Evolutionary conservation across 306 rosid species (phyloP).

Genomic region (Citrullus amarus): DNA sequence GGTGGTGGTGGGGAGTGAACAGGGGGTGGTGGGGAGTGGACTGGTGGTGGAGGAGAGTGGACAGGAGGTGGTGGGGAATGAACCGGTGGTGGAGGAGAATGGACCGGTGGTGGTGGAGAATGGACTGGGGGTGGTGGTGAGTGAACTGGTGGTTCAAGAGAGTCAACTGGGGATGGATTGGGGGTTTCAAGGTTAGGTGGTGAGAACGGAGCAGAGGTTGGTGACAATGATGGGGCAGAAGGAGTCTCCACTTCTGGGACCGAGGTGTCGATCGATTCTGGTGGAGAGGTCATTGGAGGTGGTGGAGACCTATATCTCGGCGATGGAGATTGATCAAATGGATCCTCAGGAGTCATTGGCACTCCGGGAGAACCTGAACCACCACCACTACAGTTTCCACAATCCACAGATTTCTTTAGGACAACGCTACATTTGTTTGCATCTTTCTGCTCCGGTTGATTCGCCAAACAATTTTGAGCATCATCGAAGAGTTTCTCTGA

Average conservation of each 20-base stretch:
- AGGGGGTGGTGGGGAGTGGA: neutral
- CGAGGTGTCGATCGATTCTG: neutral
- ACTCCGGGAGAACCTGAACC: neutral
- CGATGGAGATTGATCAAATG: neutral
- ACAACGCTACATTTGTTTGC: constrained; percentile 24
- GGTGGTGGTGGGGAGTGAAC: neutral
- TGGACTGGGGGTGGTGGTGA: too few species aligned
- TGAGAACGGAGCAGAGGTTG: neutral
- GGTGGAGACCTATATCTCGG: neutral
- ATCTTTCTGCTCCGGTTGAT: constrained; percentile 37
- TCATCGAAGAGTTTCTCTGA: constrained; percentile 13
- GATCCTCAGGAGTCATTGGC: neutral
- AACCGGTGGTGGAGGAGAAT: neutral
- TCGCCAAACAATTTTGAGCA: constrained; percentile 31
- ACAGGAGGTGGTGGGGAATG: too few species aligned
- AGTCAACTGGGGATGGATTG: neutral
- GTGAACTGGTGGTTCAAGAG: neutral
- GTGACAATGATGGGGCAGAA: neutral
- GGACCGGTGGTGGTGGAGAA: neutral
- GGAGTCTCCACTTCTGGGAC: neutral
- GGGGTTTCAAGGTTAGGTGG: neutral
- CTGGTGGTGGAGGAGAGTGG: neutral
- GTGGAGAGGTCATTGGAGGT: neutral
- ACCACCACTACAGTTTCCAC: constrained; percentile 28
- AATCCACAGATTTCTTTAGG: constrained; percentile 36